Evolutionary conservation across 306 rosid genomes (phyloP).

Genomic region (Malus orientalis): DNA sequence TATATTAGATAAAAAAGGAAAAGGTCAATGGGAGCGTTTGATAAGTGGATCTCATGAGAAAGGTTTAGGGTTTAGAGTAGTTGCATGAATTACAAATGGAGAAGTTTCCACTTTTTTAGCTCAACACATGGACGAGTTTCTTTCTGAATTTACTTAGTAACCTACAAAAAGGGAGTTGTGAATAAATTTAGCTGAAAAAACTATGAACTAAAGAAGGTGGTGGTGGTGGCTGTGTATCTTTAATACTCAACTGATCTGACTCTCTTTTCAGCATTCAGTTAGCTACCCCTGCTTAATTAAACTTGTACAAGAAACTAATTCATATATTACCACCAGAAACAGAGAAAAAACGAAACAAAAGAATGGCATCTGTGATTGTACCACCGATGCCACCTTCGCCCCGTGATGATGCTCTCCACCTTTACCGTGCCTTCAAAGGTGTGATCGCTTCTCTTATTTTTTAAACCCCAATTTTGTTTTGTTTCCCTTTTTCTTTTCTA

Average conservation of each 20-base stretch:
- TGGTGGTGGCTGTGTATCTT: neutral
- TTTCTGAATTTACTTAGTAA: neutral
- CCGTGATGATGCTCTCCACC: conserved; percentile 61
- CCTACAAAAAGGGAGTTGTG: neutral
- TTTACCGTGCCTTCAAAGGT: conserved; percentile 84
- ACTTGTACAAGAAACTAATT: neutral
- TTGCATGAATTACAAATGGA: neutral
- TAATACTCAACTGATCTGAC: neutral
- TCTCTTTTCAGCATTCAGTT: neutral
- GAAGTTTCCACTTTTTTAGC: neutral
- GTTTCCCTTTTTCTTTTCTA: neutral
- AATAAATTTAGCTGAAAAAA: neutral
- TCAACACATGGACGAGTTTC: neutral
- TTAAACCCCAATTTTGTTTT: neutral
- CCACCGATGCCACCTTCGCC: conserved; percentile 60
- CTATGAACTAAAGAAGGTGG: neutral
- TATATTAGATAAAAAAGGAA: neutral
- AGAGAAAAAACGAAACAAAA: too few relatives aligned
- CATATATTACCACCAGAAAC: neutral
- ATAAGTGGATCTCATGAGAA: neutral
- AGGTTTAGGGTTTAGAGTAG: neutral
- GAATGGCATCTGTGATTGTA: conserved; percentile 49
- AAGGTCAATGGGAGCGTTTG: neutral
- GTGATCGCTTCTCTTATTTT: neutral
- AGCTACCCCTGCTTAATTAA: neutral